Evolutionary conservation across 257 asterid species (phyloP).

Genomic region (Verbena officinalis): DNA sequence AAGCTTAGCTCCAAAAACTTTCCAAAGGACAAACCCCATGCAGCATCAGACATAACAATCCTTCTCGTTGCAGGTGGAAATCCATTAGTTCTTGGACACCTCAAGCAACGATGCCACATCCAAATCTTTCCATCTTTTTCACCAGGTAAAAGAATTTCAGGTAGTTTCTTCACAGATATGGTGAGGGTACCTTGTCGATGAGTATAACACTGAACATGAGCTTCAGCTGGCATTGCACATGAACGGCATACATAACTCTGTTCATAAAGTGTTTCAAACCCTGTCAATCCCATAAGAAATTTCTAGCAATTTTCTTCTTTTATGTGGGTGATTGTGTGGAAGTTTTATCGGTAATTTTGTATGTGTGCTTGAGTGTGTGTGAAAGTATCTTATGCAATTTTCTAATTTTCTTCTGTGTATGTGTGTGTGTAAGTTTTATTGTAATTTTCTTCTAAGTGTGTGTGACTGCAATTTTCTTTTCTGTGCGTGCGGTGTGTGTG

Average conservation of each 20-base stretch:
- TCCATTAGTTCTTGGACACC: constrained; percentile 83
- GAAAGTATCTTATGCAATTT: too few species aligned
- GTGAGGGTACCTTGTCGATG: constrained; percentile 96
- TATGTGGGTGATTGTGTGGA: too few species aligned
- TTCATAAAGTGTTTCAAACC: constrained; percentile 31
- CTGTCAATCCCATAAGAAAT: constrained; percentile 22
- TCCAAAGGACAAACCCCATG: constrained; percentile 97
- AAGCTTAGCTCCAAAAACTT: constrained; percentile 98
- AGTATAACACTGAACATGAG: constrained; percentile 95
- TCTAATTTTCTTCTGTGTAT: too few species aligned
- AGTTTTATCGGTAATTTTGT: constrained; percentile 4
- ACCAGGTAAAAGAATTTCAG: constrained; percentile 77
- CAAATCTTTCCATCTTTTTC: constrained; percentile 89
- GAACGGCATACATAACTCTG: constrained; percentile 83
- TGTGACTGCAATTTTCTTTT: too few species aligned
- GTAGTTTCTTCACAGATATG: constrained; percentile 86
- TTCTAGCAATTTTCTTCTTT: constrained; percentile 8
- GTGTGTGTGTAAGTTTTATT: too few species aligned
- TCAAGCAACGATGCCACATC: constrained; percentile 99
- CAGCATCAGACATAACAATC: constrained; percentile 98
- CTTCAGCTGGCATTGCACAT: constrained; percentile 93
- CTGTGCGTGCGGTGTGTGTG: too few species aligned
- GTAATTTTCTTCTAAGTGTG: too few species aligned
- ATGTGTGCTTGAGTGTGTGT: constrained; percentile 11
- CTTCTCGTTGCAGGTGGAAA: constrained; percentile 96